Percentiles rank a stretch among this genome's conserved stretches.
phyloP scores from a whole-genome alignment of 768 basidiomycete genomes.

The Pluteus cervinus region DNA sequence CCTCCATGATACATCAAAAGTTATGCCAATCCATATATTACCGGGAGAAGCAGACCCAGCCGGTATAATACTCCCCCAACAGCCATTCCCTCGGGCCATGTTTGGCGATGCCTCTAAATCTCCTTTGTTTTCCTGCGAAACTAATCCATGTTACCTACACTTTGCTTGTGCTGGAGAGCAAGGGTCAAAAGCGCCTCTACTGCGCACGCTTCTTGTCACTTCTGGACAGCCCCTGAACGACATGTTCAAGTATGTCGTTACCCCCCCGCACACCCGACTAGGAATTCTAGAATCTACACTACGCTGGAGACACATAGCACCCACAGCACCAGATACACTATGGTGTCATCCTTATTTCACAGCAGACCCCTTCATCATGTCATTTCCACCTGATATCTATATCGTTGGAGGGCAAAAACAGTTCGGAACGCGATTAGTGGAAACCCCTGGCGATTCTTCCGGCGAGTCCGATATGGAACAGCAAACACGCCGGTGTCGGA shows the following conservation, averaged over 20 bases:
- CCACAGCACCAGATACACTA: constrained; percentile 96
- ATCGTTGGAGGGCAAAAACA: constrained; percentile 86
- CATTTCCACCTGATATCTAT: constrained; percentile 85
- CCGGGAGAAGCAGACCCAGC: constrained; percentile 88
- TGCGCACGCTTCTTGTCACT: constrained; percentile 69
- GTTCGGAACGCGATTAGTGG: constrained; percentile 71
- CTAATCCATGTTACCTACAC: constrained; percentile 85
- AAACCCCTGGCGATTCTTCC: constrained; percentile 30
- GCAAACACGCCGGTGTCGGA: constrained; percentile 42
- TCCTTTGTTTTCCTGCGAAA: constrained; percentile 68
- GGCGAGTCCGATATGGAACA: constrained; percentile 19
- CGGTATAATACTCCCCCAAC: constrained; percentile 88
- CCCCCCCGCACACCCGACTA: constrained; percentile 65
- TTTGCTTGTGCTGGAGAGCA: constrained; percentile 41
- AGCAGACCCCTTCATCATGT: constrained; percentile 84
- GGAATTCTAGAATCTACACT: constrained; percentile 75
- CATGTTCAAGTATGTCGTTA: constrained; percentile 86
- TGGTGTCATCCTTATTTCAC: constrained; percentile 96
- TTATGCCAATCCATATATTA: constrained; percentile 81
- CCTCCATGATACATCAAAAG: constrained; percentile 68
- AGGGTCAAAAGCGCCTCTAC: constrained; percentile 20
- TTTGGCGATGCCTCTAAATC: constrained; percentile 60
- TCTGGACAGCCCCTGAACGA: constrained; percentile 94
- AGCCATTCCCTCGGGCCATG: constrained; percentile 88
- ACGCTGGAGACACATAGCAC: constrained; percentile 95